Evolutionary conservation across 106 monocot species (phyloP).

Genomic region (Allium fistulosum): DNA sequence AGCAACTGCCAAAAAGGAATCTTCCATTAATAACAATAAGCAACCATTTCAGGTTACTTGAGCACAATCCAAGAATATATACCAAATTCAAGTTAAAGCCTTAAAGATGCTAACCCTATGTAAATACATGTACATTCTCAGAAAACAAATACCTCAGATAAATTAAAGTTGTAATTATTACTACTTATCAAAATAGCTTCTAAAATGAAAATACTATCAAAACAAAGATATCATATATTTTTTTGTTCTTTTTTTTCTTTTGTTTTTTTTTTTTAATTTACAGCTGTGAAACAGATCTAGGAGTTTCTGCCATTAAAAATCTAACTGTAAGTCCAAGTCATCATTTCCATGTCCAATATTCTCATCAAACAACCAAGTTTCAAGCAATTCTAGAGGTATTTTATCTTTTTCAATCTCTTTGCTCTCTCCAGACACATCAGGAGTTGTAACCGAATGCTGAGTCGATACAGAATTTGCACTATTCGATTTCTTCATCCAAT

Average conservation of each 20-base stretch:
- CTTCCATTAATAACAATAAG: no score
- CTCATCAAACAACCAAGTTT: conserved; percentile 58
- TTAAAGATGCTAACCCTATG: background rate
- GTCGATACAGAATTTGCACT: conserved; percentile 12
- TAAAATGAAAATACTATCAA: background rate
- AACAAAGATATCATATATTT: background rate
- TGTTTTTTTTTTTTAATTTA: background rate
- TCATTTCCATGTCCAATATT: conserved; percentile 15
- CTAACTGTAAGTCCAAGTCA: conserved; percentile 4
- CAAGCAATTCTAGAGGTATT: conserved; percentile 27
- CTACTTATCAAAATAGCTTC: background rate
- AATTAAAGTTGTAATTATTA: background rate
- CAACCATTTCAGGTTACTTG: no score
- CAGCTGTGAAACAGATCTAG: background rate
- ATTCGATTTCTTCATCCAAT: conserved; percentile 16
- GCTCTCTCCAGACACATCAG: conserved; percentile 10
- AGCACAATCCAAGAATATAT: background rate
- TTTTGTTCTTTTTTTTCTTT: conserved; percentile 5
- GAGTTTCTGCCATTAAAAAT: background rate
- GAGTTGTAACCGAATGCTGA: conserved; percentile 4
- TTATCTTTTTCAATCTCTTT: background rate
- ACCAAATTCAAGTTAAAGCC: background rate
- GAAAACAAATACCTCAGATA: no score
- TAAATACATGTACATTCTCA: no score
- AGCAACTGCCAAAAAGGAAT: no score